Base-by-base conservation (phyloP, 495 filamentous ascomycete species). In the Xylaria palmicola region DNA sequence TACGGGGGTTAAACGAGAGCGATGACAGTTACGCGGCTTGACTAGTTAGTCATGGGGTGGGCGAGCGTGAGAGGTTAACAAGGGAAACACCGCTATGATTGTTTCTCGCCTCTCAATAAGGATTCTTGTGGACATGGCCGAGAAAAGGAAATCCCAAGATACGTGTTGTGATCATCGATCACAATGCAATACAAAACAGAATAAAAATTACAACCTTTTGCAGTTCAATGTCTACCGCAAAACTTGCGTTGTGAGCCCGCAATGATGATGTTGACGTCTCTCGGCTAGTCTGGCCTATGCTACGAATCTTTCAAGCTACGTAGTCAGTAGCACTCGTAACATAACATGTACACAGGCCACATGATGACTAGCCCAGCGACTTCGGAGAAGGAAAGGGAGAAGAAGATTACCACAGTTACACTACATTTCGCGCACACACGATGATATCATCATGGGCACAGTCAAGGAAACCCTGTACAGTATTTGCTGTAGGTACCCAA, bases 81-180 rank as follows among this genome's bases (percentile, higher is more conserved):
- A 50, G 61, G 60, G 29, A 50, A 58, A 62, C 69, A 71, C 66
- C 69, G 66, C 36, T 71, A 59, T 56, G 69, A 71, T 67, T 71
- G 69, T 60, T 61, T 59, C 50, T 51, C 66, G 40, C 62, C 66
- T 66, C 62, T 60, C 55, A 39, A 44, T 47, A 9, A 43, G 43
- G 53, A 24, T 43, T 60, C 63, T 60, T 62, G 48, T 56, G 65
- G 65, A 70, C 47, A 41, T 44, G 66, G n/a, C n/a, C n/a, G 63
- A 60, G 51, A 39, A 56, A 52, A 59, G 34, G 59, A 48, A 49
- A 50, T 64, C 56, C 56, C 19, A 59, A 34, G 36, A 51, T 17
- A 50, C 0, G 6, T n/a, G 19, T 26, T 39, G 13, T 20, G 39
- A 49, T 37, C 22, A n/a, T n/a, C n/a, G n/a, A n/a, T n/a, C n/a